Evolutionary conservation across 2,329 filamentous ascomycete species (phyloP), one percentile per base, ranked within the genome.

Genomic region (Claviceps sorghi): DNA sequence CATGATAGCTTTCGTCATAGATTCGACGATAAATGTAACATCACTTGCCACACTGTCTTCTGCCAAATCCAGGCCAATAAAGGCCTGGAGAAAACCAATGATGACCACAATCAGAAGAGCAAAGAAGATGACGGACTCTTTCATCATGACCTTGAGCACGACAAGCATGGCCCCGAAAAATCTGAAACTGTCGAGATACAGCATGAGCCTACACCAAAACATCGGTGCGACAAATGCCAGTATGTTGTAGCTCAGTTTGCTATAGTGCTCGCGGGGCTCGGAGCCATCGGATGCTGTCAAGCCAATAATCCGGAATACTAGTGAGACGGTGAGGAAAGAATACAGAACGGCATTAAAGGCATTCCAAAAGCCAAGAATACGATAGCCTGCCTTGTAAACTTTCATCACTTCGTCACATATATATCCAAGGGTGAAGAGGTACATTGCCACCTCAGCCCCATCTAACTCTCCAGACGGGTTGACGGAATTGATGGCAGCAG

Each of bases 151-250:
- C 66, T 97, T 95, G 45, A 98, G 74, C 2, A 98, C 90, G 2
- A 98, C 91, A 1, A 98, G 79, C 93, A 98, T 98, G 49, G 91
- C 89, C 26, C 93, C 93, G 62, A 98, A 98, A 74, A 98, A 98
- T 52, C 87, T 83, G 75, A 95, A 80, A 36, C 86, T 88, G 68
- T 98, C 93, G 19, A 98, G 79, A 64, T 96, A 98, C 7, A 98
- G 79, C 56, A 98, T 71, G 54, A 98, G 76, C 4, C 93, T 85
- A 63, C 83, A 86, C 91, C 93, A 98, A 68, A 98, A 97, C 86
- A 98, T 87, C 0, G 93, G 93, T 0, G 93, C 90, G 3, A 84
- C 83, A 66, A 96, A 95, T 10, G 93, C 89, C 26, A 98, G 72
- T 65, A 97, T 89, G 68, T 95, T 95, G 69, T 98, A 98, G 64